Conservation (phyloP, 805 yeast species). For the Ogataea chonburiensis region DNA sequence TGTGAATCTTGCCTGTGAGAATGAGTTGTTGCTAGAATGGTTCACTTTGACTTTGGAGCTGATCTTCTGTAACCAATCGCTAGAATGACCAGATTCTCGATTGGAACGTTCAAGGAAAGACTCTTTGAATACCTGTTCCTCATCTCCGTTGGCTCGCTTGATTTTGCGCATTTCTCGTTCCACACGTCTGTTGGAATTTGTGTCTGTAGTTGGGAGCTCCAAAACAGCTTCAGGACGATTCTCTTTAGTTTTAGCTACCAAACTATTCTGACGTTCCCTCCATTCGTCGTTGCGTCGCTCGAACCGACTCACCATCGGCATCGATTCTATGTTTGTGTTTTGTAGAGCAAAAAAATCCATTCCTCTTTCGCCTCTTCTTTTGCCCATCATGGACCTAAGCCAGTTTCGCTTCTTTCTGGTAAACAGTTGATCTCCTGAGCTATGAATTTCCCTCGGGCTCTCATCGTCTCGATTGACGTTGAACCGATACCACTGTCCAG, state of each 20-base stretch:
- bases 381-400: conserved; percentile 7
- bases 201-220: neutral
- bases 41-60: conserved; percentile 3
- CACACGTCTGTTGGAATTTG: conserved; percentile 3
- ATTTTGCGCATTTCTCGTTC: conserved; percentile 14
- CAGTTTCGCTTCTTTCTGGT: conserved; percentile 12
- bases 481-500: conserved; percentile 11
- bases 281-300: conserved; percentile 23
- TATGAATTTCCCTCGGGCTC: conserved; percentile 1
- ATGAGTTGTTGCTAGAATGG: conserved; percentile 1
- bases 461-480: conserved; percentile 9
- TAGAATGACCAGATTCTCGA: conserved; percentile 2
- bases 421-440: conserved; percentile 13
- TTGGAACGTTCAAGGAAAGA: conserved; percentile 15
- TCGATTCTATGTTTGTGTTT: conserved; percentile 21
- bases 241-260: conserved; percentile 1
- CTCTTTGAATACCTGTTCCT: conserved; percentile 17
- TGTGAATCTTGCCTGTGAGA: conserved; percentile 1
- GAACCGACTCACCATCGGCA: conserved; percentile 27
- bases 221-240: neutral
- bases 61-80: conserved; percentile 7
- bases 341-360: conserved; percentile 12
- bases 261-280: conserved; percentile 14
- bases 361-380: conserved; percentile 6
- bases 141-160: conserved; percentile 18